phyloP scores from a whole-genome alignment of 1,139 yeast species.

The Ogataea hybrid region DNA sequence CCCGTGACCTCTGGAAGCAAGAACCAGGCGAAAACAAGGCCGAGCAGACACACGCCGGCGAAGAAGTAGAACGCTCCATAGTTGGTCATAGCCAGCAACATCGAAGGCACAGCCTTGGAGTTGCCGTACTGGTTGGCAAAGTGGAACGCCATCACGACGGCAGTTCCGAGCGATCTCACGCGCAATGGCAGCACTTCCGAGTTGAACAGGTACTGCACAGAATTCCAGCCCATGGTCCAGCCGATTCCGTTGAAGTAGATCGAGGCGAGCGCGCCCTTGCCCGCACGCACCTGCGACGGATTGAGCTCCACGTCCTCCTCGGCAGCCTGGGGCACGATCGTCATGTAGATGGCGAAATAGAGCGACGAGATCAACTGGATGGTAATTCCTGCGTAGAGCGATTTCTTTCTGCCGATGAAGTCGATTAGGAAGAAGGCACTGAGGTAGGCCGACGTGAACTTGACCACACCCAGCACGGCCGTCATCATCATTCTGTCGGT shows the following conservation, averaged over 20 bases:
- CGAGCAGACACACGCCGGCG: slow-evolving; percentile 41
- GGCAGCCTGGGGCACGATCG: slow-evolving; percentile 46
- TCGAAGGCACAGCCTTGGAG: slow-evolving; percentile 54
- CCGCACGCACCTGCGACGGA: slow-evolving; percentile 38
- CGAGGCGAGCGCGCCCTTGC: slow-evolving; percentile 52
- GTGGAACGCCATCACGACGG: slow-evolving; percentile 56
- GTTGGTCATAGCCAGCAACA: slow-evolving; percentile 47
- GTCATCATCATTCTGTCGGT: slow-evolving; percentile 43
- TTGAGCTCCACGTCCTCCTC: slow-evolving; percentile 32
- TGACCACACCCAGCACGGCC: slow-evolving; percentile 48
- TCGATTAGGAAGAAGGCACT: slow-evolving; percentile 49
- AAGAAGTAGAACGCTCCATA: slow-evolving; percentile 58
- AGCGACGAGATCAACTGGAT: slow-evolving; percentile 34
- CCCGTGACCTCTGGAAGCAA: slow-evolving; percentile 55
- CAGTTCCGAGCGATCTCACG: slow-evolving; percentile 52
- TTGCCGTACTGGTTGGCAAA: slow-evolving; percentile 60
- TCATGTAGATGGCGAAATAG: slow-evolving; percentile 45
- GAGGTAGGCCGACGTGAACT: slow-evolving; percentile 43
- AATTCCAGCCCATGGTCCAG: slow-evolving; percentile 64
- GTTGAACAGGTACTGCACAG: slow-evolving; percentile 56
- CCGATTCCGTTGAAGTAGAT: slow-evolving; percentile 54
- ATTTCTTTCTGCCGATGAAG: slow-evolving; percentile 44
- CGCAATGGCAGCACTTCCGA: slow-evolving; percentile 59
- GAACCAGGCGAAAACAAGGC: slow-evolving; percentile 50
- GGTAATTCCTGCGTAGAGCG: slow-evolving; percentile 41